A percentile compares a stretch with the other conserved stretches of the same genome.
Conservation (phyloP, 179 eudicot genomes). For the Gypsophila paniculata region DNA sequence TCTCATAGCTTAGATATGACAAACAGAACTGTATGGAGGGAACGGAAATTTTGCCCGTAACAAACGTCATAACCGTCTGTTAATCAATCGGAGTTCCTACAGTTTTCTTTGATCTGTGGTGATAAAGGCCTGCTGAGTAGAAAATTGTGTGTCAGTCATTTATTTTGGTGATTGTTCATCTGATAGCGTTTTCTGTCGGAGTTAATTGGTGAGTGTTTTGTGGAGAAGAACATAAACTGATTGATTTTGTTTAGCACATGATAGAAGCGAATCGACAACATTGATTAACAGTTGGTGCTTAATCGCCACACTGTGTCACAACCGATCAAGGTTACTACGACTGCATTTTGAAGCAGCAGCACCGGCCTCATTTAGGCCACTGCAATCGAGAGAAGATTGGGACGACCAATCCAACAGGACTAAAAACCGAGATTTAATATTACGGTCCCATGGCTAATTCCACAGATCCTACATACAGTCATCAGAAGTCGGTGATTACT, state of each 20-base stretch:
- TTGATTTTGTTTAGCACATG: constrained; percentile 47
- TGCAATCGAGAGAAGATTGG: background rate
- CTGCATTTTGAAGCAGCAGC: background rate
- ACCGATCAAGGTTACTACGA: background rate
- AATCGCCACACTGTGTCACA: background rate
- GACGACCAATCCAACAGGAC: background rate
- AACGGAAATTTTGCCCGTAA: too few relatives aligned
- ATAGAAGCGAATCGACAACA: background rate
- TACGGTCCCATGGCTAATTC: background rate
- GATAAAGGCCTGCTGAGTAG: background rate
- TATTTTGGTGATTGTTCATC: too few relatives aligned
- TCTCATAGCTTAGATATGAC: too few relatives aligned
- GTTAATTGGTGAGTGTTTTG: background rate
- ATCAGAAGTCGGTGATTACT: background rate
- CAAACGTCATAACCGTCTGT: background rate
- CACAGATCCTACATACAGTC: background rate
- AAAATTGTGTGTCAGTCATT: background rate
- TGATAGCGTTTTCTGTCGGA: too few relatives aligned
- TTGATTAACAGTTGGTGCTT: background rate
- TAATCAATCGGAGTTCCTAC: background rate
- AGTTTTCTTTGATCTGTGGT: too few relatives aligned
- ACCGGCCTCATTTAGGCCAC: background rate
- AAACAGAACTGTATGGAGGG: too few relatives aligned
- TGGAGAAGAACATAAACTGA: background rate
- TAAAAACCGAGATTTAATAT: background rate